Evolutionary conservation across 768 basidiomycete species (phyloP), one percentile per base, ranked within the genome.

Genomic region (Sarcodon sp.): DNA sequence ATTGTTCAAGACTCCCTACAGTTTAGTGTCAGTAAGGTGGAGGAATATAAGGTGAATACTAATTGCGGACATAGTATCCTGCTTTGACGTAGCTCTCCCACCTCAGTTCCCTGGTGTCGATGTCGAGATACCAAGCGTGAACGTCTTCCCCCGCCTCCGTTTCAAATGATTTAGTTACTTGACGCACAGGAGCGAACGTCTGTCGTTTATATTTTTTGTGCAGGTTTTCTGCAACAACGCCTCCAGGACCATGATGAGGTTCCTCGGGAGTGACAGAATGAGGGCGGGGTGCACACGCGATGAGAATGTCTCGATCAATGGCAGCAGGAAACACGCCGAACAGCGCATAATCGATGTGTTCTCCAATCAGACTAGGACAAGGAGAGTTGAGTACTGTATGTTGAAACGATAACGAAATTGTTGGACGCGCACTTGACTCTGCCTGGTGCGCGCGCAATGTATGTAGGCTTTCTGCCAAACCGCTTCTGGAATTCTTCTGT

Each of bases 71-170:
- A 59, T 83, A 84, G 57, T 87, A 88, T 13, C 83, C 86, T 1
- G 86, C 87, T 60, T 90, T 89, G 56, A 91, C 77, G 60, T 89
- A 91, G 57, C 83, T 88, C 58, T 87, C 86, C 89, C 88, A 91
- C 45, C 83, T 67, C 34, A 88, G 64, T 53, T 80, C 73, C 34
- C 71, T 67, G 33, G 73, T 81, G 57, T 83, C 73, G 52, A 89
- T 89, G 44, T 83, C 83, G 11, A 91, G 66, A 53, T 81, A 70
- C 89, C 89, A 90, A 12, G 46, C 39, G 15, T 65, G 61, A 52
- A 74, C 71, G 11, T 64, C 63, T 50, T 66, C 66, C 13, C 68
- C 71, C 3, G 53, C 59, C 38, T 70, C 60, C 0, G 48, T 50
- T 0, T 59, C 58, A 27, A 27, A 27, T 27, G 21, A 27, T 27